Base-by-base conservation (phyloP, 345 rosid genomes). In the Eutrema heterophyllum region DNA sequence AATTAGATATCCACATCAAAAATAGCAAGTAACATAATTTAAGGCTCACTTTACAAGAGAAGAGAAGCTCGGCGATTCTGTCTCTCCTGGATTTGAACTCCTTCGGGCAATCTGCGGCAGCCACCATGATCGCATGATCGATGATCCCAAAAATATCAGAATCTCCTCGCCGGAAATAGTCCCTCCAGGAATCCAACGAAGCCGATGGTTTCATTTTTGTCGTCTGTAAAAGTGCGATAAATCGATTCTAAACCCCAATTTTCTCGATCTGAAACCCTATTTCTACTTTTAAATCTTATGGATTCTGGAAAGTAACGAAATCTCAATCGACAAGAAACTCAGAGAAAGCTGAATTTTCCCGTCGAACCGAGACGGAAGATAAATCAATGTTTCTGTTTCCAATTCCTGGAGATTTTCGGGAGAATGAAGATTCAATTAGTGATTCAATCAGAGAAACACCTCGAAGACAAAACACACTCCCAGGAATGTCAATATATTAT, bases 91-190 rank as follows among this genome's bases (percentile, higher is more conserved):
- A 68, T 53, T 82, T 81, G 50, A 93, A 86, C 70, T 93, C 91
- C 48, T 77, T 65, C 0, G 98, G 98, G 15, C 81, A 86, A 82
- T 93, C 98, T 0, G 80, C 43, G 30, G 91, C 92, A 1, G 98
- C 98, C 29, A 93, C 97, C 71, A 73, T 67, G 54, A 93, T 87
- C 5, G 96, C 97, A 26, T 83, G 77, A 49, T 91, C 83, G 45
- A 93, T 89, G 60, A 93, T 82, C 43, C 67, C 88, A 18, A 92
- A 95, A 16, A 92, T 85, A 55, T 87, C 90, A 1, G 84, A 85
- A 74, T 83, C 85, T 24, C 88, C 86, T 8, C 83, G 67, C 58
- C 83, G 76, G 66, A 93, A 93, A 86, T 82, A 93, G 27, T 84
- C 74, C 49, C 97, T 84, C 98, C 98, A 93, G 36, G 70, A 71